These are phyloP conservation scores for Mallotus japonicus DNA, from an alignment of 441 rosid genomes.

Conservation along the genomic window DNA sequence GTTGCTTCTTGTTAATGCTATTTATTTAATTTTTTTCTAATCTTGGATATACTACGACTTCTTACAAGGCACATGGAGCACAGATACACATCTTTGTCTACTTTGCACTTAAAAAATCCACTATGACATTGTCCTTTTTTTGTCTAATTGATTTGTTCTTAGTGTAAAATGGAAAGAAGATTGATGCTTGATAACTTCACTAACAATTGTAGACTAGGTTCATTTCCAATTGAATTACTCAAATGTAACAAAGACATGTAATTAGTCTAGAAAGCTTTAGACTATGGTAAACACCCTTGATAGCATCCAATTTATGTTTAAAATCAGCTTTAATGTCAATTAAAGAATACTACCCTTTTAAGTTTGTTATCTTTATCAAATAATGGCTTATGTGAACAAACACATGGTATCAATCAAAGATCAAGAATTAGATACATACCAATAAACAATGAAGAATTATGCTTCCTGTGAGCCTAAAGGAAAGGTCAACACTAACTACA, in stretches of 20 bases:
- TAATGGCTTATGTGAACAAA: constrained; percentile 15
- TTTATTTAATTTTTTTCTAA: constrained; percentile 22
- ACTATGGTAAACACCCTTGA: background rate
- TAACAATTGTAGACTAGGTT: constrained; percentile 4
- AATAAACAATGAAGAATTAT: constrained; percentile 27
- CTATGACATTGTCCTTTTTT: constrained; percentile 17
- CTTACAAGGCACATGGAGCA: constrained; percentile 40
- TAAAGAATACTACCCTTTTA: constrained; percentile 27
- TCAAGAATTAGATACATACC: constrained; percentile 35
- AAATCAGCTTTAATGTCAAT: background rate
- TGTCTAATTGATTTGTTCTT: constrained; percentile 22
- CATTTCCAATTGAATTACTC: constrained; percentile 6
- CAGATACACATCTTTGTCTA: constrained; percentile 24
- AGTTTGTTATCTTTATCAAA: constrained; percentile 9
- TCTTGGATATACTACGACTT: constrained; percentile 10
- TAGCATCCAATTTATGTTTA: background rate
- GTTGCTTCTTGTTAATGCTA: constrained; percentile 20
- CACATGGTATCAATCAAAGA: constrained; percentile 2
- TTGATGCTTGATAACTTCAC: constrained; percentile 26
- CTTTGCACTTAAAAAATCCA: constrained; percentile 23
- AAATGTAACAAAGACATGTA: background rate
- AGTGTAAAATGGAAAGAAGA: constrained; percentile 31
- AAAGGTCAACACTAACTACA: constrained; percentile 19
- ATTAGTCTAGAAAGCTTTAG: background rate
- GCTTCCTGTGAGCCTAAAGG: constrained; percentile 16